Percentiles rank a stretch among this genome's conserved stretches.
phyloP scores from a whole-genome alignment of 208 protist genomes.

The Trypanosomatidae sp. region DNA sequence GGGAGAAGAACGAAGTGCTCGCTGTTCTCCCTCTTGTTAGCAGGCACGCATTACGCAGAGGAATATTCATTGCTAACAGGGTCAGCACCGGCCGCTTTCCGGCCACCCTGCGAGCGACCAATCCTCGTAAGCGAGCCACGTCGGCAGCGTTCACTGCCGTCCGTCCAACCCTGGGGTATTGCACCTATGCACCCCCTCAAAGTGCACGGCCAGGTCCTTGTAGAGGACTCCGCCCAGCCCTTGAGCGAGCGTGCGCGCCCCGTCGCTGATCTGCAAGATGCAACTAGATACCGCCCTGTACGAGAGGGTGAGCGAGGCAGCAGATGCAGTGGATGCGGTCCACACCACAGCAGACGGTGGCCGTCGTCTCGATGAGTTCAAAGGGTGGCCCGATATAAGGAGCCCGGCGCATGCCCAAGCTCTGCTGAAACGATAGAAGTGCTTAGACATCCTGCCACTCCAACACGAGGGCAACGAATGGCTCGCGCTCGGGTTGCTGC shows the following conservation, averaged over 20 bases:
- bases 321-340: conserved; percentile 18
- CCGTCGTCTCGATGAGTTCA: conserved; percentile 12
- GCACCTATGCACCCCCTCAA: conserved; percentile 5
- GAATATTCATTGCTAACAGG: not conserved
- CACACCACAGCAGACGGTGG: conserved; percentile 5
- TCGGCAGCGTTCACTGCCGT: conserved; percentile 3
- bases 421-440: not conserved
- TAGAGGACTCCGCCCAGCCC: conserved; percentile 3
- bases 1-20: not conserved
- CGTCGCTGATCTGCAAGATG: conserved; percentile 17
- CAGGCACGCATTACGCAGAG: not conserved
- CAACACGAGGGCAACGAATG: conserved; percentile 11
- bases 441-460: conserved; percentile 15
- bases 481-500: conserved; percentile 13
- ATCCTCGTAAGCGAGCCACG: conserved; percentile 14
- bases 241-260: conserved; percentile 10
- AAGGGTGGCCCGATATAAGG: conserved; percentile 13
- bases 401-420: conserved; percentile 11
- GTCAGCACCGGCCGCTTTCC: not conserved
- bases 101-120: not conserved
- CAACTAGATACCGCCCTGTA: conserved; percentile 11
- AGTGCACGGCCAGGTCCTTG: conserved; percentile 5
- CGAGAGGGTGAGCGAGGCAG: conserved; percentile 15
- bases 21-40: not conserved
- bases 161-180: conserved; percentile 8